phyloP scores from a whole-genome alignment of 2,329 filamentous ascomycete genomes.

The Septoria linicola region DNA sequence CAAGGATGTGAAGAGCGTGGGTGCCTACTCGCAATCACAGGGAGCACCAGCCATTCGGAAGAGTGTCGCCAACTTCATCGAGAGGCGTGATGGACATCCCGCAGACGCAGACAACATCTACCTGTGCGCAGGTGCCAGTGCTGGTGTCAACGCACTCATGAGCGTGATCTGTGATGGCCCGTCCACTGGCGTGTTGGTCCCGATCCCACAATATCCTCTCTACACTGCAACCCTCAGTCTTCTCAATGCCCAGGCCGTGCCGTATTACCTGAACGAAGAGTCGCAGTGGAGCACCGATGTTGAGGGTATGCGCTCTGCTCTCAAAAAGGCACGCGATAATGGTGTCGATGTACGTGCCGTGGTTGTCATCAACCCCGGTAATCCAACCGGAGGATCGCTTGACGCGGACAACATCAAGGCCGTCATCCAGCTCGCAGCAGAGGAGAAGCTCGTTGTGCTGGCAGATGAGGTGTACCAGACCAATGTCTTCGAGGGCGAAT shows the following conservation, averaged over 20 bases:
- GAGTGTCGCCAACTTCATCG: conserved; percentile 89
- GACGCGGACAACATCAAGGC: conserved; percentile 73
- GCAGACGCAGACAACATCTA: conserved; percentile 80
- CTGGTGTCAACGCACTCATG: conserved; percentile 90
- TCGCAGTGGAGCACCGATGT: conserved; percentile 86
- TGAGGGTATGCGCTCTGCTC: conserved; percentile 68
- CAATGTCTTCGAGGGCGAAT: conserved; percentile 92
- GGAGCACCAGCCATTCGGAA: conserved; percentile 83
- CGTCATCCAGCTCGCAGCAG: conserved; percentile 82
- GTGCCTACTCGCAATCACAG: conserved; percentile 93
- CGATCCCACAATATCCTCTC: conserved; percentile 95
- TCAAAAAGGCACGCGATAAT: conserved; percentile 70
- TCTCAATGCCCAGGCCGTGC: conserved; percentile 81
- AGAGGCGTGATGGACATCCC: conserved; percentile 82
- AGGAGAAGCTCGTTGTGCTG: conserved; percentile 83
- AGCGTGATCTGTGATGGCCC: conserved; percentile 79
- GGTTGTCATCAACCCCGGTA: conserved; percentile 97
- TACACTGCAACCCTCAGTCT: conserved; percentile 91
- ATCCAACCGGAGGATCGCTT: conserved; percentile 89
- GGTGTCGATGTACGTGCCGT: conserved; percentile 88
- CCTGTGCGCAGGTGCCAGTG: conserved; percentile 86
- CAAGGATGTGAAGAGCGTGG: conserved; percentile 82
- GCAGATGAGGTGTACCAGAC: conserved; percentile 99
- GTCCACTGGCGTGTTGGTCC: conserved; percentile 81
- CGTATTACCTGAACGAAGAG: conserved; percentile 88